phyloP scores from a whole-genome alignment of 2,329 filamentous ascomycete genomes.

The Cladosporium sp. region DNA sequence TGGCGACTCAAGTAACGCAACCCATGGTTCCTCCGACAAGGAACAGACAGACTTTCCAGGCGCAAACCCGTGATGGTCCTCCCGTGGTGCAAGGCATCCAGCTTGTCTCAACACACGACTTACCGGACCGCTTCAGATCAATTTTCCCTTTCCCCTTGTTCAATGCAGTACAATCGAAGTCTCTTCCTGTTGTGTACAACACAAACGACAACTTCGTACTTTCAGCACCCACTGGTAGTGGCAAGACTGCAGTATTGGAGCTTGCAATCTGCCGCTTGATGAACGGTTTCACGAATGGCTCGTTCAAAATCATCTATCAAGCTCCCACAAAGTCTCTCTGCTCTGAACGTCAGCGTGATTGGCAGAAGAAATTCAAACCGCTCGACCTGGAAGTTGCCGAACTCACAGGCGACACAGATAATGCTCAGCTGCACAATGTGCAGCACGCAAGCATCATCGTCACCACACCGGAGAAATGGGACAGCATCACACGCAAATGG shows the following conservation, averaged over 20 bases:
- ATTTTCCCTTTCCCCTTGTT: conserved; percentile 71
- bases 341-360: conserved; percentile 69
- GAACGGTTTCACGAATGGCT: conserved; percentile 48
- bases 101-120: conserved; percentile 53
- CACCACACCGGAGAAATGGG: conserved; percentile 88
- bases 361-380: conserved; percentile 66
- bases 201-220: conserved; percentile 72
- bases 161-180: conserved; percentile 79
- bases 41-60: background rate
- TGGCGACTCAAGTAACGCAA: background rate
- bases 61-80: conserved; percentile 7
- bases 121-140: conserved; percentile 65
- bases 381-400: conserved; percentile 68
- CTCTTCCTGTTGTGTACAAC: conserved; percentile 62
- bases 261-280: conserved; percentile 73
- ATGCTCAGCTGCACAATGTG: conserved; percentile 60
- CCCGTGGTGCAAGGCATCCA: conserved; percentile 55
- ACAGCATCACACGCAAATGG: conserved; percentile 84
- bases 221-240: conserved; percentile 77
- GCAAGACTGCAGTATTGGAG: conserved; percentile 78
- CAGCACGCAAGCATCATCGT: conserved; percentile 75
- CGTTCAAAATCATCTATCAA: conserved; percentile 79
- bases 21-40: background rate
- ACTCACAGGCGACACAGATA: conserved; percentile 75
- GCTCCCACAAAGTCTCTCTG: conserved; percentile 82